These are phyloP conservation scores for Fusarium sp. DNA, from an alignment of 2,329 filamentous ascomycete genomes.

Conservation along the genomic window DNA sequence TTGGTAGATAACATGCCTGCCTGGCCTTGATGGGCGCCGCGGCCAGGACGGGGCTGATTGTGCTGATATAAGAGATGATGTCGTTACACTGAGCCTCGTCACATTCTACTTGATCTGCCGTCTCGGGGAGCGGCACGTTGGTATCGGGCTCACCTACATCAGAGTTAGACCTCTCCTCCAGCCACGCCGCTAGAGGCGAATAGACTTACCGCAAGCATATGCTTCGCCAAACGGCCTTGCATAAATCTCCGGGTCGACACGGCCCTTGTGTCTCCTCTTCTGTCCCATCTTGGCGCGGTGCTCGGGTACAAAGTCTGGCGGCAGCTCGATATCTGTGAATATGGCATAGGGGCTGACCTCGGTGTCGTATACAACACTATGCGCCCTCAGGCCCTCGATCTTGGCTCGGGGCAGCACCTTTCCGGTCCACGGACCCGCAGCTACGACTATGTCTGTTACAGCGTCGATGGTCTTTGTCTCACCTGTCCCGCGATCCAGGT, in stretches of 20 bases:
- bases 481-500: constrained; percentile 64
- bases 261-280: constrained; percentile 70
- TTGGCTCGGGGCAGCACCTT: constrained; percentile 71
- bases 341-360: constrained; percentile 81
- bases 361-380: constrained; percentile 76
- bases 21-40: constrained; percentile 78
- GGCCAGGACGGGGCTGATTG: constrained; percentile 76
- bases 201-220: constrained; percentile 84
- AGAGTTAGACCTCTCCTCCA: neutral
- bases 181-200: neutral
- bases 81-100: constrained; percentile 87
- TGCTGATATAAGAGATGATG: constrained; percentile 82
- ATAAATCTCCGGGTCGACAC: constrained; percentile 93
- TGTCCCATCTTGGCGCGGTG: constrained; percentile 65
- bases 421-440: constrained; percentile 76
- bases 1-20: constrained; percentile 95
- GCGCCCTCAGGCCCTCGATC: constrained; percentile 72
- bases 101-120: constrained; percentile 81
- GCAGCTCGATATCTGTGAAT: constrained; percentile 89
- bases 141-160: constrained; percentile 81
- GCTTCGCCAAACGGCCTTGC: constrained; percentile 90
- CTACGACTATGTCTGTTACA: constrained; percentile 70
- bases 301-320: constrained; percentile 72
- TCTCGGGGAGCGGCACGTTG: constrained; percentile 80
- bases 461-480: constrained; percentile 56